Evolutionary conservation across 2,329 filamentous ascomycete species (phyloP), one percentile per base, ranked within the genome.

Genomic region (Capronia epimyces): DNA sequence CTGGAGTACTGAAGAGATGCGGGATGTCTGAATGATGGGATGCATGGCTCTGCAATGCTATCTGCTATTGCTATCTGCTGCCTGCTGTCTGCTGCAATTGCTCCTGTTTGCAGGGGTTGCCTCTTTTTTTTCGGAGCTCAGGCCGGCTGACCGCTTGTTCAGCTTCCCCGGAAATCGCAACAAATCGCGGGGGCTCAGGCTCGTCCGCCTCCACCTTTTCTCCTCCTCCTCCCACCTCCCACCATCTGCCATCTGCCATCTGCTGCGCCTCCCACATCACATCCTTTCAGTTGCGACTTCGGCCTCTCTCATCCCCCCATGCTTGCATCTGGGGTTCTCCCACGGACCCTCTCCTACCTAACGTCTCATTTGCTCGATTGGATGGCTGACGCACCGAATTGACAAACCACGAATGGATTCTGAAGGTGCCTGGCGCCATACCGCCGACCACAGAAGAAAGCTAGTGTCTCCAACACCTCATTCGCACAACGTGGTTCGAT

Each of bases 1-100:
- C 67, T 81, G 72, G 71, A 73, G 50, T 78, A 77, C 65, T 81
- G 15, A 32, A 31, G 16, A 8, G 10, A 6, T n/a, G 10, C 10
- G n/a, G 10, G 13, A n/a, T 25, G 32, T 13, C 18, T 22, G 9
- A 13, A 10, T 18, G 27, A 12, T 37, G 20, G 39, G 22, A 27
- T 9, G 29, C 18, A 37, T 2, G n/a, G 18, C 5, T 9, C 8
- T 29, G 27, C 8, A 13, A 29, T 29, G 27, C 13, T 29, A 12
- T 18, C 16, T 8, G n/a, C 15, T 9, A 7, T 32, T 3, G 12
- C n/a, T 32, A 6, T 32, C 7, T 15, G 7, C 12, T 21, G 41
- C n/a, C n/a, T 41, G 41, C 42, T 41, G 32, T 39, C 27, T 43
- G 40, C 12, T 43, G 22, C n/a, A 39, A 39, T 52, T 43, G 37